Percentiles rank a stretch among this genome's conserved stretches.
Evolutionary conservation across 2,329 filamentous ascomycete species (phyloP).

Genomic region (Thelonectria olida): DNA sequence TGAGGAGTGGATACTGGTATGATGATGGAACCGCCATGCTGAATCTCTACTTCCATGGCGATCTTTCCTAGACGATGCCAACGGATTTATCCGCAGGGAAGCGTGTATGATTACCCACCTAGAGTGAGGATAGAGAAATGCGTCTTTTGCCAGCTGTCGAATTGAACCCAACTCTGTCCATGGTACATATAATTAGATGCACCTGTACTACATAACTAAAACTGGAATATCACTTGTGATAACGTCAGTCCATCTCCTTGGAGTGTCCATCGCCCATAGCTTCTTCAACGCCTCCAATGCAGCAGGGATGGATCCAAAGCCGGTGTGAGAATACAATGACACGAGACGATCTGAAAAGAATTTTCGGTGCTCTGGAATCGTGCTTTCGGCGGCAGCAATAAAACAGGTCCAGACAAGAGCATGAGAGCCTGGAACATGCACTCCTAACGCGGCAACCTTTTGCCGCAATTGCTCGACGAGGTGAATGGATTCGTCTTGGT

Average conservation of each 20-base stretch:
- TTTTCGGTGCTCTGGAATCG: constrained; percentile 43
- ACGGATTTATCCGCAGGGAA: too few relatives aligned
- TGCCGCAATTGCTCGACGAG: constrained; percentile 44
- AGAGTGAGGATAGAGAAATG: too few relatives aligned
- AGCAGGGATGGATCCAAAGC: constrained; percentile 49
- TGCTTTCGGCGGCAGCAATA: constrained; percentile 50
- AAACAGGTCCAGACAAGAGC: constrained; percentile 54
- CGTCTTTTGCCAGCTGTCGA: too few relatives aligned
- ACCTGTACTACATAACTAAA: constrained; percentile 45
- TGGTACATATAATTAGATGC: too few relatives aligned
- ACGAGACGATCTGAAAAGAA: constrained; percentile 47
- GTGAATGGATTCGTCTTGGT: constrained; percentile 35
- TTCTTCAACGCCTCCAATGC: constrained; percentile 45
- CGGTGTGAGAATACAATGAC: constrained; percentile 43
- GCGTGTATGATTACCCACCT: too few relatives aligned
- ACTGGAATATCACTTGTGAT: constrained; percentile 40
- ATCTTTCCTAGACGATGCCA: background rate
- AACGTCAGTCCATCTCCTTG: constrained; percentile 42
- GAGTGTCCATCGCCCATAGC: constrained; percentile 45
- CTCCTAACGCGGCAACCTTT: constrained; percentile 40
- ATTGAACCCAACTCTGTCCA: too few relatives aligned
- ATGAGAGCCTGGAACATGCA: constrained; percentile 44
- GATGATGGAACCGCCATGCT: constrained; percentile 4
- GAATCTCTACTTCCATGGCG: constrained; percentile 2
- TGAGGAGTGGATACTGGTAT: constrained; percentile 1